Evolutionary conservation across 805 yeast genomes (phyloP).

Genomic region (Candida ovalis): DNA sequence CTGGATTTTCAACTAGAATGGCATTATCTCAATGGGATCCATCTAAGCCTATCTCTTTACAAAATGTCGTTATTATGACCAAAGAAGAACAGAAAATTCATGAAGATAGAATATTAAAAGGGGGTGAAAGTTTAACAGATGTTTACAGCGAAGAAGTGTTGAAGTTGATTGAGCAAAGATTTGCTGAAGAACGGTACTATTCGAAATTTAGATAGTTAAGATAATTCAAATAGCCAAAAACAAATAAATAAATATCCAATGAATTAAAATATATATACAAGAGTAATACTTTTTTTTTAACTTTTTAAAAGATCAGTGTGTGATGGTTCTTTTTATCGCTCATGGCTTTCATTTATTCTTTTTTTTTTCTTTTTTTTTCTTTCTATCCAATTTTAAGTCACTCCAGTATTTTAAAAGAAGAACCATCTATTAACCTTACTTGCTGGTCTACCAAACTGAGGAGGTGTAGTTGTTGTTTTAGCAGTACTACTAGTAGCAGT

Average conservation of each 20-base stretch:
- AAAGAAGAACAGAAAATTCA: conserved; percentile 81
- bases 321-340: too few relatives aligned
- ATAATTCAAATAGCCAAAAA: background rate
- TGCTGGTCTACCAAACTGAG: conserved; percentile 53
- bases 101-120: conserved; percentile 69
- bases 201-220: conserved; percentile 43
- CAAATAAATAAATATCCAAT: conserved; percentile 5
- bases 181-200: conserved; percentile 73
- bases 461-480: too few relatives aligned
- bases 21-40: conserved; percentile 87
- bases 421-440: conserved; percentile 55
- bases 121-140: conserved; percentile 56
- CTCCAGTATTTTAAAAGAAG: conserved; percentile 40
- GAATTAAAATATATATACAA: background rate
- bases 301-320: too few relatives aligned
- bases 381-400: too few relatives aligned
- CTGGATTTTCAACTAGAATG: conserved; percentile 76
- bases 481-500: too few relatives aligned
- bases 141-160: conserved; percentile 63
- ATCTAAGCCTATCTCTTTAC: conserved; percentile 54
- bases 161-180: conserved; percentile 55
- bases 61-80: conserved; percentile 84
- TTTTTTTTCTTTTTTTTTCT: too few relatives aligned
- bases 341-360: too few relatives aligned
- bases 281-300: background rate